Percentiles rank a stretch among this genome's conserved stretches.
Evolutionary conservation across 2,329 filamentous ascomycete species (phyloP).

Genomic region (Aspergillus calidoustus): DNA sequence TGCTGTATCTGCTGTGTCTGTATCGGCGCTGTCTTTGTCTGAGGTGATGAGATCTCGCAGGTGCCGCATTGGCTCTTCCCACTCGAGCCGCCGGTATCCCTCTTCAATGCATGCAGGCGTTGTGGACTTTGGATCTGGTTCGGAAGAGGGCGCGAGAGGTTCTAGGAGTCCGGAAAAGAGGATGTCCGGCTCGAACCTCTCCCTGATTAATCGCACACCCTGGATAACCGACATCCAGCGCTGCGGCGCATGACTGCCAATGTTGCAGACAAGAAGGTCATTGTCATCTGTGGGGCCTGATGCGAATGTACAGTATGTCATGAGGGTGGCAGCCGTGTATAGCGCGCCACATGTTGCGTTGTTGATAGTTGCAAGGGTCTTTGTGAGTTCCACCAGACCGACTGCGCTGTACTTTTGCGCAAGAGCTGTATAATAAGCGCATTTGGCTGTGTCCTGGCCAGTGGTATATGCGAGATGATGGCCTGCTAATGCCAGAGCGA

Average conservation of each 20-base stretch:
- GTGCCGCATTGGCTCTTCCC: neutral
- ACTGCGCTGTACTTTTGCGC: neutral
- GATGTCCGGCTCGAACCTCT: neutral
- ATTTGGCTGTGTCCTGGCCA: neutral
- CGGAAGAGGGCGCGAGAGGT: neutral
- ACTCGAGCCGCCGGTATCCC: neutral
- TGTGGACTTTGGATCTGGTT: neutral
- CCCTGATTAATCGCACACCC: neutral
- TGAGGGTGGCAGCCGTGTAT: neutral
- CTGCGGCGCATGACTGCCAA: neutral
- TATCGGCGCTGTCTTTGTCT: neutral
- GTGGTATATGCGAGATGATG: neutral
- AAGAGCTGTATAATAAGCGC: neutral
- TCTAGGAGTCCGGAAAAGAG: neutral
- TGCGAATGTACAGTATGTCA: neutral
- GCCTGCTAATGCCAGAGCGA: neutral
- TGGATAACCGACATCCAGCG: neutral
- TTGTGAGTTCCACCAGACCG: neutral
- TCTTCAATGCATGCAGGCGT: neutral
- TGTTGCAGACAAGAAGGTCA: neutral
- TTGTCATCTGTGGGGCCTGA: neutral
- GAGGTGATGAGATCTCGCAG: neutral
- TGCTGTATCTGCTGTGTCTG: no score
- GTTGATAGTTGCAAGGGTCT: neutral
- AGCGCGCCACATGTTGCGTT: neutral